Evolutionary conservation across 306 rosid genomes (phyloP), one percentile per base, ranked within the genome.

Genomic region (Vicia villosa): DNA sequence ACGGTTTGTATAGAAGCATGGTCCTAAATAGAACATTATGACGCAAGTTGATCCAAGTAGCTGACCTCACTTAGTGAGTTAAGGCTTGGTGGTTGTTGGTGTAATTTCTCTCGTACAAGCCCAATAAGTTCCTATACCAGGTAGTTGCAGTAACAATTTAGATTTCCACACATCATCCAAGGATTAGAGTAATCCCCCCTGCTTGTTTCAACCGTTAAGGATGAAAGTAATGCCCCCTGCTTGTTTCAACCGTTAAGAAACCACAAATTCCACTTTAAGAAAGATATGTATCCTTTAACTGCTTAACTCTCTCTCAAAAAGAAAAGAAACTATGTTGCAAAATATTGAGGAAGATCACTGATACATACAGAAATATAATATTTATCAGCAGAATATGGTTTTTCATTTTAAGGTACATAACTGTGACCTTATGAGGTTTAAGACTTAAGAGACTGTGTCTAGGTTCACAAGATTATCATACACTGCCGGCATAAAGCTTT

Each of bases 401-500:
- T 50, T 19, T 17, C n/a, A n/a, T n/a, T 17, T 19, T 19, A 17
- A 17, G 56, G 56, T 50, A 50, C 56, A 50, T 50, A 19, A 50
- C 56, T 50, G 26, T 50, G 26, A 15, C 15, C 34, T 20, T 51
- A 51, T 19, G 58, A 52, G 15, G 20, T 21, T 52, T 13, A 56
- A 15, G 51, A 45, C 20, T 34, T 34, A 32, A 22, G 56, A 50
- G 56, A 50, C 56, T 0, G 10, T 54, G 36, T 54, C 14, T 54
- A 54, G 60, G 60, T 54, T 54, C 60, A 54, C 36, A 54, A 54
- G 17, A 22, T 16, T 54, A 54, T 54, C 26, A 11, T 52, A 52
- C 13, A 15, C 15, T 12, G 16, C 59, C 13, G 15, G 12, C 59
- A 52, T 11, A 22, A 52, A 52, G 16, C 32, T 54, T 22, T 54